phyloP scores from a whole-genome alignment of 2,329 filamentous ascomycete species.

The Emmonsia crescens region DNA sequence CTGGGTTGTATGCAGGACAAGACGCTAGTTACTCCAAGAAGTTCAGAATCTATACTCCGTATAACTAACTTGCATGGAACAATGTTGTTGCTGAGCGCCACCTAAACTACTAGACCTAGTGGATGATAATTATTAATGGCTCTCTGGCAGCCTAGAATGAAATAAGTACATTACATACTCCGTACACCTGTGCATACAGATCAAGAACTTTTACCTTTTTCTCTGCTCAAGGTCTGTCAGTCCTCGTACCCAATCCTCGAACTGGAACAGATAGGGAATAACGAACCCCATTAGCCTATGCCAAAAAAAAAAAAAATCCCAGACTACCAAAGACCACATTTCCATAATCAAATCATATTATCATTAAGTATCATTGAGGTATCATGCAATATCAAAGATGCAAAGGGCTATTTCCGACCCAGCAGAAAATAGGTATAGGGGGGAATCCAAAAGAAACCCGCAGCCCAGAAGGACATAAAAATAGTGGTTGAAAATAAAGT shows the following conservation, averaged over 20 bases:
- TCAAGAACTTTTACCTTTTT: neutral
- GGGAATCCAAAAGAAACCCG: neutral
- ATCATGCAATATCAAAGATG: neutral
- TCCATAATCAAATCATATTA: slow-evolving; percentile 3
- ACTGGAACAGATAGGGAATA: neutral
- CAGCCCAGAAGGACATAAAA: neutral
- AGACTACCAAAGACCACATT: neutral
- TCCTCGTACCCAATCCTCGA: neutral
- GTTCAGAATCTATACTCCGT: no score
- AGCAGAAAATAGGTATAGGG: neutral
- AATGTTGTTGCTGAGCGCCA: neutral
- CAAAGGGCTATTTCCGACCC: neutral
- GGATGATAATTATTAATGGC: no score
- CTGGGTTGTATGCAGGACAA: neutral
- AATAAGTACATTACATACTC: no score
- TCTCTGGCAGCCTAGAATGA: neutral
- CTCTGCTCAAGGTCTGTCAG: neutral
- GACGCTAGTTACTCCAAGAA: no score
- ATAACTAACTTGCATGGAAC: neutral
- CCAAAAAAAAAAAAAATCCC: no score
- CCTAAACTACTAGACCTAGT: neutral
- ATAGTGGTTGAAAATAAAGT: neutral
- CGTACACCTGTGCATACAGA: no score
- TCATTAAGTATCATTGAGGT: slow-evolving; percentile 4
- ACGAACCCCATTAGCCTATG: neutral